Base-by-base conservation (phyloP, 495 filamentous ascomycete genomes). In the Cercophora sp. region DNA sequence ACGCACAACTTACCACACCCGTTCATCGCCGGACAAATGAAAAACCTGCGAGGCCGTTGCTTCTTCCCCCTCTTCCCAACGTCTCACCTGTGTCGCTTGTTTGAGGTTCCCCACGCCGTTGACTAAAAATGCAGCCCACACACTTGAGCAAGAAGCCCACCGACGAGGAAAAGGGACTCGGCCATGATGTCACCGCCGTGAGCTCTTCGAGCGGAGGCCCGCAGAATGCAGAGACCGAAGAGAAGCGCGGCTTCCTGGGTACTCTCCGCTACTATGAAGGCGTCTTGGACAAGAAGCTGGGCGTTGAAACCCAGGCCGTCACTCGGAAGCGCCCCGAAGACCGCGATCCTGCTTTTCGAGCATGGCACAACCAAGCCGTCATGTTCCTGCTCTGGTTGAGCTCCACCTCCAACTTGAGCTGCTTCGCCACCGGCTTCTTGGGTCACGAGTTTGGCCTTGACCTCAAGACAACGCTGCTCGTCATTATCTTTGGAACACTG, bases 281-380 rank as follows among this genome's bases (percentile, higher is more conserved):
- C 13, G 63, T 66, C 34, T 62, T 81, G 29, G 78, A 81, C 59
- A 65, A 62, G 37, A 81, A 77, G 55, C 56, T 83, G 42, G 78
- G 78, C 13, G 69, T 81, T 49, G 79, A 83, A 59, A 70, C 73
- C 1, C 69, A 78, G 36, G 75, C 74, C 61, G 67, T 79, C 32
- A 68, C 74, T 47, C 74, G 79, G 22, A 77, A 76, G 44, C 65
- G 67, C 6, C 75, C 78, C n/a, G 75, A 77, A 42, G 67, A 76
- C 41, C 67, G 61, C 61, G 24, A 41, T 51, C 36, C 36, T 6
- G 22, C 5, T 19, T 39, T 39, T 19, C 5, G n/a, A 18, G 2
- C 36, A 23, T 63, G 58, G 58, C 40, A 48, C 25, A 61, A 62
- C 29, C 66, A 69, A 45, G 47, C 65, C 39, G 66, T 70, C 24